Evolutionary conservation across 2,329 filamentous ascomycete genomes (phyloP).

Genomic region (Nigrospora sphaerica): DNA sequence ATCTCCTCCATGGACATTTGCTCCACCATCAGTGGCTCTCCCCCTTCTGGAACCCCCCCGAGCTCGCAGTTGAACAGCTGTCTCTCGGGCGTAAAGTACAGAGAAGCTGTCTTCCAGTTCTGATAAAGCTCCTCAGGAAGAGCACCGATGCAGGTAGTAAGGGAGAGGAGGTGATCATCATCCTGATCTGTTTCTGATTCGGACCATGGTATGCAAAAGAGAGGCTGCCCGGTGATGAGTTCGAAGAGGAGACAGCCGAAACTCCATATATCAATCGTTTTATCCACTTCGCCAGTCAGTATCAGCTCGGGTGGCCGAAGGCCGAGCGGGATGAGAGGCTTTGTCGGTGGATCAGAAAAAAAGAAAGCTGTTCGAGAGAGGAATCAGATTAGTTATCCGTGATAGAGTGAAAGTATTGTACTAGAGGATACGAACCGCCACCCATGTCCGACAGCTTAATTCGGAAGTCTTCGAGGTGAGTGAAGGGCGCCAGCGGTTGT

Average conservation of each 20-base stretch:
- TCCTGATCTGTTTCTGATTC: constrained; percentile 7
- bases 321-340: constrained; percentile 13
- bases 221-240: constrained; percentile 19
- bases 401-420: not conserved
- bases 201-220: constrained; percentile 15
- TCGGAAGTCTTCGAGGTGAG: constrained; percentile 14
- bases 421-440: constrained; percentile 16
- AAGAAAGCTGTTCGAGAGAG: constrained; percentile 14
- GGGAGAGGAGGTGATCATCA: constrained; percentile 13
- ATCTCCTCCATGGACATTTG: constrained; percentile 15
- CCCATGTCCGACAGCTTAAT: constrained; percentile 23
- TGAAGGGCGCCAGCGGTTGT: constrained; percentile 15
- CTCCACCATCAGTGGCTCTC: constrained; percentile 14
- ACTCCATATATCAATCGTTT: constrained; percentile 20
- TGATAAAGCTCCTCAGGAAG: constrained; percentile 11
- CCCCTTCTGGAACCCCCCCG: constrained; percentile 12
- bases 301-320: constrained; percentile 21
- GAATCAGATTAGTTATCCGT: not conserved
- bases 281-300: constrained; percentile 12
- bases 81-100: constrained; percentile 17
- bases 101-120: constrained; percentile 15
- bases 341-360: constrained; percentile 15
- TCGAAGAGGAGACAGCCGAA: constrained; percentile 24
- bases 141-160: constrained; percentile 12
- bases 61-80: constrained; percentile 17